These are phyloP conservation scores for Xylaria sp. DNA, from an alignment of 2,329 filamentous ascomycete species.

Conservation along the genomic window DNA sequence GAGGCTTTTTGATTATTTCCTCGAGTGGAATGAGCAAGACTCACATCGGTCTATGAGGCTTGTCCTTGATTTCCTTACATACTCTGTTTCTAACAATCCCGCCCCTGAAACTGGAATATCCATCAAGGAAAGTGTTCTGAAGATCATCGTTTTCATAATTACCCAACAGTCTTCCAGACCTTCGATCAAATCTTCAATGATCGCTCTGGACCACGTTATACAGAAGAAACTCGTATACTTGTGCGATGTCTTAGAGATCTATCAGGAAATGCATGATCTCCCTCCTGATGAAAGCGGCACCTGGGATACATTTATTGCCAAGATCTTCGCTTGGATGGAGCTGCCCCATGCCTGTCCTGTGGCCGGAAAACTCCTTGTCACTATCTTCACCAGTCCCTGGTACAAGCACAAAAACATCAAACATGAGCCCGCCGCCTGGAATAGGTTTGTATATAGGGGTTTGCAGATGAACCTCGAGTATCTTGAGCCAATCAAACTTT, in stretches of 20 bases:
- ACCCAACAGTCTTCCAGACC: constrained; percentile 62
- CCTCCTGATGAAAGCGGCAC: constrained; percentile 32
- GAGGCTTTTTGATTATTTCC: constrained; percentile 62
- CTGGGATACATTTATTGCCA: constrained; percentile 56
- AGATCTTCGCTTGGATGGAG: constrained; percentile 58
- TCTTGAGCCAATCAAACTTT: constrained; percentile 65
- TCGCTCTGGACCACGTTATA: constrained; percentile 67
- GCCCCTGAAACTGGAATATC: constrained; percentile 39
- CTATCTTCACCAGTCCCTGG: constrained; percentile 54
- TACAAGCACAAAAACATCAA: constrained; percentile 34
- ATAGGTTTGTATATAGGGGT: constrained; percentile 57
- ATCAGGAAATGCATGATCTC: constrained; percentile 38
- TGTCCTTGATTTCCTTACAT: constrained; percentile 60
- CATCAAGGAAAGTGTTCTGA: constrained; percentile 51
- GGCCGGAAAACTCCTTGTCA: constrained; percentile 64
- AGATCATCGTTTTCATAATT: constrained; percentile 61
- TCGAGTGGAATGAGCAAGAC: constrained; percentile 69
- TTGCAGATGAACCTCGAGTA: constrained; percentile 53
- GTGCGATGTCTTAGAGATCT: constrained; percentile 48
- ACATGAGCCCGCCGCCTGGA: constrained; percentile 52
- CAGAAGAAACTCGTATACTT: constrained; percentile 59
- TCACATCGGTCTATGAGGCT: constrained; percentile 66
- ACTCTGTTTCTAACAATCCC: constrained; percentile 55
- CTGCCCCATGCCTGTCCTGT: constrained; percentile 61
- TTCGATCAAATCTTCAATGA: constrained; percentile 70